Base-by-base conservation (phyloP, 768 basidiomycete genomes). In the Russula olivacea region DNA sequence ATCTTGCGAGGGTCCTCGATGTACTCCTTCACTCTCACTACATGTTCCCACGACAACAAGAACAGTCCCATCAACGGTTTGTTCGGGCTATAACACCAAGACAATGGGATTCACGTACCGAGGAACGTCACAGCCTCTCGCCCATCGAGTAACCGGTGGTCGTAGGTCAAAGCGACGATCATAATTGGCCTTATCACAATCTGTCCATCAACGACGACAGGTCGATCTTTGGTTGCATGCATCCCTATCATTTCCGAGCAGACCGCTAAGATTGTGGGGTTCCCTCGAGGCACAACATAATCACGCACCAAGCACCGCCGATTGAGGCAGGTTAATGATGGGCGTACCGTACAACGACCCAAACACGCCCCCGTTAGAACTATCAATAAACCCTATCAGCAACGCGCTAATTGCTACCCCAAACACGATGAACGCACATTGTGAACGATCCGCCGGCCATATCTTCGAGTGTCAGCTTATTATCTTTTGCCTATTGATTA, bases 361-460 rank as follows among this genome's bases (percentile, higher is more conserved):
- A 71, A 99, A 99, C 73, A 99, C 96, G 69, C 96, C 96, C 50
- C 96, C 97, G 72, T 99, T 99, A 45, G 97, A 98, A 75, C 93
- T 96, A 66, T 25, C 65, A 41, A 61, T 49, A 47, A 52, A 45
- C 51, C 40, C 59, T 64, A 64, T 64, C 59, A 64, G 55, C 49
- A 34, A 32, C 32, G 21, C 40, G 48, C n/a, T 7, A 14, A 36
- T 52, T 40, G 43, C 48, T 50, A 32, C 8, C 49, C 58, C 57
- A 52, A 43, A 58, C 47, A 47, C 36, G 53, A 51, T 36, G 53
- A 41, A 78, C 88, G 67, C 68, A 93, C 93, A 98, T 98, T 67
- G 96, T 98, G 82, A 99, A 98, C n/a, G 93, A 87, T 54, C 96
- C 96, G 54, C 96, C 96, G 38, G 93, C 82, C 96, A 98, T 98